Evolutionary conservation across 2,329 filamentous ascomycete genomes (phyloP), one percentile per base, ranked within the genome.

Genomic region (Torrubiella hemipterigena): DNA sequence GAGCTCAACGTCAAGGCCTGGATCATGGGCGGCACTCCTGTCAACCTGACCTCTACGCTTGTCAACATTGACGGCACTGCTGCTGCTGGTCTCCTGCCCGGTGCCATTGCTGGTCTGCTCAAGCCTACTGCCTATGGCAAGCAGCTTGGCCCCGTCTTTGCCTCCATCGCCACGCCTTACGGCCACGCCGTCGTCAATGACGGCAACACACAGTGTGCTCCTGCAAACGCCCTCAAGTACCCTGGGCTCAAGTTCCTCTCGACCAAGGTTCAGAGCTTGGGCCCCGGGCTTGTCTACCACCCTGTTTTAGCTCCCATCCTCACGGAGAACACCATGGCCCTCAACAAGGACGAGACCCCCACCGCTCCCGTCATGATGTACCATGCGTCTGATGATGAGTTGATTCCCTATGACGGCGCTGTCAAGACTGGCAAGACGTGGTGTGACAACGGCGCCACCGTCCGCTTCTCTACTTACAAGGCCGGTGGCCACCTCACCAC

Each of bases 401-500:
- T 37, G 12, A 25, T 37, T 11, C 28, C 31, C 9, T 37, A 34
- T 18, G 22, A 5, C 9, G 25, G 20, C 10, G 31, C 24, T 7
- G 16, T 6, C 13, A 31, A 17, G 7, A 10, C 20, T n/a, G 22
- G 14, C 12, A 17, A 33, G 16, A n/a, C 17, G 4, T 37, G 34
- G 34, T 34, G 34, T 13, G 31, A n/a, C 9, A 7, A 23, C 8
- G 31, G 34, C 11, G 34, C 31, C 12, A 28, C 21, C 2, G 24
- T 37, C 10, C 16, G 21, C 10, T 37, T 33, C 24, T 22, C 24
- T 15, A 25, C 27, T 6, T 33, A 22, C 18, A 18, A 15, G n/a
- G 24, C 23, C 10, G 34, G 34, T 10, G 34, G 31, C 4, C 34
- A 36, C 24, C 16, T n/a, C 1, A 36, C 34, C 11, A 36, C 34